Conservation (phyloP, 139 green algal species). For the Closterium sp. region DNA sequence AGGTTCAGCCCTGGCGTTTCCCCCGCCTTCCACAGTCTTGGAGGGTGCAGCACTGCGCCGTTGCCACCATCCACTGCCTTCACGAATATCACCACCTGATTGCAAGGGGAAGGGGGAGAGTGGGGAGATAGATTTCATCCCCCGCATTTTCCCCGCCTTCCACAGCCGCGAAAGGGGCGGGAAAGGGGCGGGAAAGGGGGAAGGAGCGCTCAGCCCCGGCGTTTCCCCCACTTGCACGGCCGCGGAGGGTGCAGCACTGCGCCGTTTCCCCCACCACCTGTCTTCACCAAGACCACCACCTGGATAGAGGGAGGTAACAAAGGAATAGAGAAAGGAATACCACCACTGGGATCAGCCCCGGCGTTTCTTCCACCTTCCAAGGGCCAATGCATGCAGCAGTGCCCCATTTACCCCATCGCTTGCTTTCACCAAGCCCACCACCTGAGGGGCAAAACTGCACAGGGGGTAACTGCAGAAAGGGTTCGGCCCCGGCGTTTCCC, state of each 20-base stretch:
- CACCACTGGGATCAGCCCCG: too few species aligned
- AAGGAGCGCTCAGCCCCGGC: too few species aligned
- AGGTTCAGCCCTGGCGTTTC: not conserved
- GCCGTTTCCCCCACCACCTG: conserved; percentile 30
- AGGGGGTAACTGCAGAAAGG: too few species aligned
- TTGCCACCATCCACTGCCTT: conserved; percentile 25
- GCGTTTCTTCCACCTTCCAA: too few species aligned
- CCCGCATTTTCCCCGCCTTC: not conserved
- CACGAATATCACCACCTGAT: conserved; percentile 37
- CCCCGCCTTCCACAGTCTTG: not conserved
- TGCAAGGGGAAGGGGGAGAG: not conserved
- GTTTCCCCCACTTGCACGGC: not conserved
- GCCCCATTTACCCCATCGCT: conserved; percentile 32
- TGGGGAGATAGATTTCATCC: too few species aligned
- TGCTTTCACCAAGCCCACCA: too few species aligned
- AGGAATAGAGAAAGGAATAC: too few species aligned
- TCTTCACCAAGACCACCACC: too few species aligned
- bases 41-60: conserved; percentile 5
- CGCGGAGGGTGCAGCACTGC: conserved; percentile 22
- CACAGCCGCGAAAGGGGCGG: not conserved
- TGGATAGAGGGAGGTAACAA: too few species aligned
- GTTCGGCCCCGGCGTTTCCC: not conserved
- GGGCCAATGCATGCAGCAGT: too few species aligned
- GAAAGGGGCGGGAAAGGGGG: too few species aligned
- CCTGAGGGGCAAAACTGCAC: too few species aligned